Evolutionary conservation across 768 basidiomycete genomes (phyloP), one percentile per base, ranked within the genome.

Genomic region (Pulveroboletus sp.): DNA sequence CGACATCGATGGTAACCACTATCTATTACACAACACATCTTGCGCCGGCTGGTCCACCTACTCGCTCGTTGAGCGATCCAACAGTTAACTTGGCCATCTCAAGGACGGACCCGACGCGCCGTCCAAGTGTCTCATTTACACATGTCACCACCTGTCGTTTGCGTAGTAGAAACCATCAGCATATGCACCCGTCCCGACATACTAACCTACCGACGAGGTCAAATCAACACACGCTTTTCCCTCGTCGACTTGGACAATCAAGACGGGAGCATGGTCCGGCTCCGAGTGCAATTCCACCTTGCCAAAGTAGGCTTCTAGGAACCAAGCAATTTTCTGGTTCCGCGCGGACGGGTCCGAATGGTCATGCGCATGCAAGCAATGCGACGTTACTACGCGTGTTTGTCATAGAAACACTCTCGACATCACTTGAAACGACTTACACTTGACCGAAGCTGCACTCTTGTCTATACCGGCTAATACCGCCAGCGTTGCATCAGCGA

Each of bases 251-350:
- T 75, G 76, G 9, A 97, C 84, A 15, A 86, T 61, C 54, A 96
- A 70, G 28, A 83, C 80, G 2, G 88, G 79, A 41, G 80, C 82
- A 14, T 35, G 46, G 35, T 69, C 67, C 42, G 71, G 65, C 30
- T 74, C 68, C 33, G 15, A 40, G 39, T 69, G 71, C 45, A 51
- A 6, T 58, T 90, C 85, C 27, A 95, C 89, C 36, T 88, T 80
- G n/a, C 92, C 92, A 60, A 98, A 98, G 64, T 97, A 93, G 3
- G 93, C 89, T 64, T 92, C 85, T 11, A 97, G 76, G 75, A 97
- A 98, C 84, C 77, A 82, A 0, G 79, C 83, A 4, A 89, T 39
- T 13, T 79, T 73, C 56, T 78, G 76, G 24, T 83, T 79, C 47
- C 80, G 72, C 43, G 67, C 63, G 32, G 67, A 62, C 30, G 71